These are phyloP conservation scores for Tetrapyrgos nigripes DNA, from an alignment of 1,284 basidiomycete species.

Conservation along the genomic window DNA sequence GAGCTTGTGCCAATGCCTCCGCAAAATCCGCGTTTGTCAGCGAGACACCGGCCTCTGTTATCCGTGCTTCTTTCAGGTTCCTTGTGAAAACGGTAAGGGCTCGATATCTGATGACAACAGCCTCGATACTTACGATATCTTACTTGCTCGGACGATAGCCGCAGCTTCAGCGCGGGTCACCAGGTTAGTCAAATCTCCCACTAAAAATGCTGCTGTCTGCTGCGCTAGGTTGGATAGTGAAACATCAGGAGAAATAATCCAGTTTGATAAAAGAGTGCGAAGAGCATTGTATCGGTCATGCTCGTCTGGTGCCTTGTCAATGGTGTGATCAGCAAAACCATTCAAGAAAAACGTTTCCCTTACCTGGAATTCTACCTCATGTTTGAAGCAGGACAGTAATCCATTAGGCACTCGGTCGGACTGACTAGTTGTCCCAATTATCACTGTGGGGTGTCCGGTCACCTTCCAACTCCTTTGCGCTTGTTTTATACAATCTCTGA, in stretches of 20 bases:
- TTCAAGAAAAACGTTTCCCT: slow-evolving; percentile 15
- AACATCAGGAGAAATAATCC: slow-evolving; percentile 78
- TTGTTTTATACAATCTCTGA: slow-evolving; percentile 73
- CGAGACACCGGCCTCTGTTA: slow-evolving; percentile 57
- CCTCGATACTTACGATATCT: slow-evolving; percentile 43
- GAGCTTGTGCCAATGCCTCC: slow-evolving; percentile 75
- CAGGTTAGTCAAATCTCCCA: slow-evolving; percentile 82
- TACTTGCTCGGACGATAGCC: slow-evolving; percentile 62
- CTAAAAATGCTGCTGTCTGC: slow-evolving; percentile 92
- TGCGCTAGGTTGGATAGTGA: slow-evolving; percentile 77
- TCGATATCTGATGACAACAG: slow-evolving; percentile 4
- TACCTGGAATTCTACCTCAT: slow-evolving; percentile 83
- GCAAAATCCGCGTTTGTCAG: slow-evolving; percentile 78
- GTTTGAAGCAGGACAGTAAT: slow-evolving; percentile 85
- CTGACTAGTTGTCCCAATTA: slow-evolving; percentile 82
- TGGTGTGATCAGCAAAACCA: slow-evolving; percentile 7
- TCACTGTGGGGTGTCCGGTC: slow-evolving; percentile 71
- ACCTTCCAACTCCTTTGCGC: slow-evolving; percentile 60
- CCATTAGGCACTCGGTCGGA: slow-evolving; percentile 70
- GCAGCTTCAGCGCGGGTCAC: slow-evolving; percentile 67
- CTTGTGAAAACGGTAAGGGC: slow-evolving; percentile 19
- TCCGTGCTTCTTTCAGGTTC: slow-evolving; percentile 27
- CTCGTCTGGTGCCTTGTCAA: slow-evolving; percentile 81
- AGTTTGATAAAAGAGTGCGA: slow-evolving; percentile 50
- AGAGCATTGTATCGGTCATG: slow-evolving; percentile 74